These are phyloP conservation scores for Lupinus albus DNA, from an alignment of 306 rosid genomes.

Conservation along the genomic window DNA sequence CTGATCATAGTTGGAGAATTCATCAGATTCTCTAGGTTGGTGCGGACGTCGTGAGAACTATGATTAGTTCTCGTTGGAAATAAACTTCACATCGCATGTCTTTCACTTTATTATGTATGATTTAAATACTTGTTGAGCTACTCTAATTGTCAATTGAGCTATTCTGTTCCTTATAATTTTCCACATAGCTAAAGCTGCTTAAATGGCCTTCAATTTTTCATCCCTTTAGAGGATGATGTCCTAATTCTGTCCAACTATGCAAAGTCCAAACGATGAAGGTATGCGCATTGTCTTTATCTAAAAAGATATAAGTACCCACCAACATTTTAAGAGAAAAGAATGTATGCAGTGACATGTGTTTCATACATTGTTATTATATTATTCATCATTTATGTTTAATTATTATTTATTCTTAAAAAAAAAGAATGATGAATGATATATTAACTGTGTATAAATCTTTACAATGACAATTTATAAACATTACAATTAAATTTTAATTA, in stretches of 20 bases:
- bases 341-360: too few species aligned
- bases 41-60: background rate
- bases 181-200: background rate
- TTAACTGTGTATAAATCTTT: too few species aligned
- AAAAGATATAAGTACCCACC: slow-evolving; percentile 12
- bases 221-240: slow-evolving; percentile 16
- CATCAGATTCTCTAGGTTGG: background rate
- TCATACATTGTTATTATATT: too few species aligned
- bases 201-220: slow-evolving; percentile 8
- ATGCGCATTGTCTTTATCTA: slow-evolving; percentile 25
- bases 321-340: slow-evolving; percentile 13
- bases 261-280: slow-evolving; percentile 17
- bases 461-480: too few species aligned
- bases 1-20: background rate
- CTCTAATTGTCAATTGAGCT: too few species aligned
- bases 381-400: too few species aligned
- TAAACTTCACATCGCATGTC: too few species aligned
- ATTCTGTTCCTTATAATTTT: background rate
- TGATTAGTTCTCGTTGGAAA: background rate
- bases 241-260: slow-evolving; percentile 5
- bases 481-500: slow-evolving; percentile 12
- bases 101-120: too few species aligned
- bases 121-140: too few species aligned
- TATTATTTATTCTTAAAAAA: too few species aligned
- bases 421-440: too few species aligned